Conservation (phyloP, 2,329 filamentous ascomycete species). For the Sporothrix brasiliensis region DNA sequence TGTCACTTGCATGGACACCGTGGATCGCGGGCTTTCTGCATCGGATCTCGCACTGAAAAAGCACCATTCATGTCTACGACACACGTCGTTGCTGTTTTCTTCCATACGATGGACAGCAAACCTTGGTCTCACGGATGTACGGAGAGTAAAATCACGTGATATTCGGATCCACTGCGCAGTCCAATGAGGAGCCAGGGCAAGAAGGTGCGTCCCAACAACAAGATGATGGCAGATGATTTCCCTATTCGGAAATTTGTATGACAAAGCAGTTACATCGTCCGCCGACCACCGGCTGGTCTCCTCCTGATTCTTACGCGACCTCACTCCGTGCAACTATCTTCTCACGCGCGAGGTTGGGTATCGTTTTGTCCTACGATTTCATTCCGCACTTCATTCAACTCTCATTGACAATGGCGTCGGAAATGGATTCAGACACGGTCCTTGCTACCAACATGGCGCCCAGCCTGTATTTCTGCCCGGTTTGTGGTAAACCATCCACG, state of each 20-base stretch:
- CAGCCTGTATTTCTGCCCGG: conserved; percentile 12
- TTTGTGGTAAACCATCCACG: conserved; percentile 24
- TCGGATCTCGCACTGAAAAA: background rate
- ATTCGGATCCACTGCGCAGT: no score
- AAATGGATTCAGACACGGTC: background rate
- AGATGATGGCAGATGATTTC: background rate
- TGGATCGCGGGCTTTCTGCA: background rate
- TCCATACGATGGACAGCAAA: no score
- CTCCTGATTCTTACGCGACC: background rate
- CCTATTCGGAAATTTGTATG: background rate
- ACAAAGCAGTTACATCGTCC: conserved; percentile 6
- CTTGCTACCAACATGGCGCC: background rate
- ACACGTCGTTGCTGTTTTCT: background rate
- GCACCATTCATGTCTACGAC: background rate
- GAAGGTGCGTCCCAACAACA: background rate
- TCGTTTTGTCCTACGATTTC: background rate
- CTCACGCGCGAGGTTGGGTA: background rate
- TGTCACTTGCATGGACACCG: conserved; percentile 12
- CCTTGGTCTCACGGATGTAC: no score
- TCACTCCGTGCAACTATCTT: background rate
- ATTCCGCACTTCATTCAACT: background rate
- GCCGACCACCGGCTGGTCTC: background rate
- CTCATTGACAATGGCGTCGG: background rate
- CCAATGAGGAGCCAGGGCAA: background rate
- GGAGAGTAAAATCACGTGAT: background rate